phyloP scores from a whole-genome alignment of 768 basidiomycete species.

The Termitomyces eurrhizus region DNA sequence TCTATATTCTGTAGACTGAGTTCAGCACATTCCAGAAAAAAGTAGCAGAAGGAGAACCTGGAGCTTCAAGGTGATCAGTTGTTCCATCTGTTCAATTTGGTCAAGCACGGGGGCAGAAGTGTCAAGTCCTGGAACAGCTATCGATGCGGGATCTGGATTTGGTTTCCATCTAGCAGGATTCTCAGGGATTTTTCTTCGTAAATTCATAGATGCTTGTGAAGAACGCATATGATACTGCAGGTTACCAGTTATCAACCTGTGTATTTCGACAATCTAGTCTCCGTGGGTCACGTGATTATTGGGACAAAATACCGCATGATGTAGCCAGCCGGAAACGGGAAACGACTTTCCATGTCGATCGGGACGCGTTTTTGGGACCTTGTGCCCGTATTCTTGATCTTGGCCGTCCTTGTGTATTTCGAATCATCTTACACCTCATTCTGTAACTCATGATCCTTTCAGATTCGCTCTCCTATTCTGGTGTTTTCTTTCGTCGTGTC shows the following conservation, averaged over 20 bases:
- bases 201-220: constrained; percentile 26
- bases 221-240: no score
- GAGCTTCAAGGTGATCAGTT: constrained; percentile 87
- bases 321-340: no score
- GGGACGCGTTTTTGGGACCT: constrained; percentile 27
- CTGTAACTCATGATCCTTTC: constrained; percentile 5
- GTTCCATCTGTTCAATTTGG: constrained; percentile 94
- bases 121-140: constrained; percentile 71
- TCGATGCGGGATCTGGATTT: constrained; percentile 55
- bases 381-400: constrained; percentile 38
- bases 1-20: constrained; percentile 68
- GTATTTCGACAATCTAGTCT: no score
- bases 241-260: no score
- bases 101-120: constrained; percentile 63
- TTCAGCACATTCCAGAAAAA: not conserved
- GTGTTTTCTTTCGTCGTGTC: constrained; percentile 67
- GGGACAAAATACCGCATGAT: no score
- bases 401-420: constrained; percentile 42
- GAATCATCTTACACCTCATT: not conserved
- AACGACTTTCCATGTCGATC: constrained; percentile 7
- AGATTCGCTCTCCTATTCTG: constrained; percentile 52
- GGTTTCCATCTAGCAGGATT: constrained; percentile 69
- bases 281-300: no score
- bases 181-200: constrained; percentile 40
- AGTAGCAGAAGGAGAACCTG: constrained; percentile 49